These are phyloP conservation scores for Thalia dealbata DNA, from an alignment of 176 grass and related monocot genomes.

Conservation along the genomic window DNA sequence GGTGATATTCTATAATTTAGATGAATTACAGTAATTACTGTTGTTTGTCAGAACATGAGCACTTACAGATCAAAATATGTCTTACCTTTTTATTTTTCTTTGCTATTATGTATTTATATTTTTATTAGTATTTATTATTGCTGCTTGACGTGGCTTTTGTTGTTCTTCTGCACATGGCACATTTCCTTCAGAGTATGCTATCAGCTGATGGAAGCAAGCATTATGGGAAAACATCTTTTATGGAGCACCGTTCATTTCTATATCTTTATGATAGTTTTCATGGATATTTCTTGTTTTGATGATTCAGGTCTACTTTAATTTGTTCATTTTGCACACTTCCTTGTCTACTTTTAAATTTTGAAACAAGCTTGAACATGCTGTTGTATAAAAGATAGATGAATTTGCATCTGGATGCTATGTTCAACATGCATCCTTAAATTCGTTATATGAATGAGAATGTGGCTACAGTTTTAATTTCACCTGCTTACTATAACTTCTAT, in stretches of 20 bases:
- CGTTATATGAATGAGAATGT: too few species aligned
- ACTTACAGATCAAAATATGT: neutral
- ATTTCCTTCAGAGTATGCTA: slow-evolving; percentile 37
- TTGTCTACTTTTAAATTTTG: neutral
- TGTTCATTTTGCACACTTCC: neutral
- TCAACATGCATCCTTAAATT: too few species aligned
- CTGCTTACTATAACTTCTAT: too few species aligned
- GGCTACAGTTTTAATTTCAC: too few species aligned
- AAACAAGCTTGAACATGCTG: neutral
- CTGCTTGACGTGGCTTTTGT: neutral
- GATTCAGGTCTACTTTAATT: slow-evolving; percentile 22
- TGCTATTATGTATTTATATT: neutral
- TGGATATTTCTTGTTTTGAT: slow-evolving; percentile 94
- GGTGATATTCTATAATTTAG: neutral
- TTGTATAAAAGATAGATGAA: neutral
- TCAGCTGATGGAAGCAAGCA: slow-evolving; percentile 38
- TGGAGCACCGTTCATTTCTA: slow-evolving; percentile 88
- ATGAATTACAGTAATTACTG: neutral
- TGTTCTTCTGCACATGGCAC: neutral
- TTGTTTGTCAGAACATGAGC: neutral
- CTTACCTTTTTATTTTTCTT: neutral
- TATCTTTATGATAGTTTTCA: slow-evolving; percentile 98
- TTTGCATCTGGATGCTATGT: neutral
- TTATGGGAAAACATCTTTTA: slow-evolving; percentile 96
- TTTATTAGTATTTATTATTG: neutral